Base-by-base conservation (phyloP, 2,329 filamentous ascomycete genomes). In the Ophiostoma ips region DNA sequence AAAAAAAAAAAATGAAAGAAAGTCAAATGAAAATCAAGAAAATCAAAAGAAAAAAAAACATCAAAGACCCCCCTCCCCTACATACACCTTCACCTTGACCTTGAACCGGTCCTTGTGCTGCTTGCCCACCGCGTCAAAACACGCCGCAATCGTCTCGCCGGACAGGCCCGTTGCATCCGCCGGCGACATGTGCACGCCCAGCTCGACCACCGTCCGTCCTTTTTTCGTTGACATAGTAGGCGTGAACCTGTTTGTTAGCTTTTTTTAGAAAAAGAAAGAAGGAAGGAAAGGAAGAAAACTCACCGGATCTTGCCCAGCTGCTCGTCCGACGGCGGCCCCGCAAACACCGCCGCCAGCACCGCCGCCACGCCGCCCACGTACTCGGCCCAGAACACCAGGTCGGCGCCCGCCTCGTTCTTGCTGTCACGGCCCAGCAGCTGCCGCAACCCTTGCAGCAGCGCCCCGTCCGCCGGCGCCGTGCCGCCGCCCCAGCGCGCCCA, bases 401-500 rank as follows among this genome's bases (percentile, higher is more conserved):
- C 55, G 52, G 33, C 19, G 12, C 44, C 38, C 19, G 19, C 36
- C 33, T n/a, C n/a, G n/a, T n/a, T n/a, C n/a, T n/a, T n/a, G n/a
- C n/a, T n/a, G n/a, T 31, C 41, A 65, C 61, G 18, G 64, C 62
- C 59, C 15, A 73, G 60, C 34, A 78, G 59, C 15, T 58, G 61
- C 33, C 64, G 64, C n/a, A 78, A 61, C 6, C 66, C 66, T 4
- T 58, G 56, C 51, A 69, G 64, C 12, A 76, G 61, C 43, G 64
- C 60, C 13, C 60, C 58, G 53, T 81, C 76, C 1, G 67, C 61
- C 1, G 70, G 69, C 0, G 70, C 70, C 4, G 79, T 60, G 44
- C 76, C 73, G 2, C 78, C 79, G 16, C 80, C 83, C 79, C 87
- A 94, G 56, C 87, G 73, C 43, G 83, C 79, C 57, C 80, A 87